Evolutionary conservation across 2,329 filamentous ascomycete species (phyloP).

Genomic region (Apiospora arundinis): DNA sequence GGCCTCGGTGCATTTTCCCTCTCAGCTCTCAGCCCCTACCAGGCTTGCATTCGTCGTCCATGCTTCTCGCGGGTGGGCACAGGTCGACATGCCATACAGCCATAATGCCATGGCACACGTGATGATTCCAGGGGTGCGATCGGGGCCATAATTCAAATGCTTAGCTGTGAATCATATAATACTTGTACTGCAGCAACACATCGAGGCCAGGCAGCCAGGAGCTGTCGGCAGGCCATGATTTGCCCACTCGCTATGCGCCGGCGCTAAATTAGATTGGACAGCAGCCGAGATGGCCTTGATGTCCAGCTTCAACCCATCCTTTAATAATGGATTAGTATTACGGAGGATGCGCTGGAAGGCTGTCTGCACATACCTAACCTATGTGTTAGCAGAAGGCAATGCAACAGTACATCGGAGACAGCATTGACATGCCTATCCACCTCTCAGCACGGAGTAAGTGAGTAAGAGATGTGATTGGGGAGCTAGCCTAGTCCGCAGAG

Average conservation of each 20-base stretch:
- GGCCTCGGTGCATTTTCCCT: constrained; percentile 10
- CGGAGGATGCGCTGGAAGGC: too few species aligned
- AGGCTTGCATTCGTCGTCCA: background rate
- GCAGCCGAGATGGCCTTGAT: background rate
- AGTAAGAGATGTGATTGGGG: background rate
- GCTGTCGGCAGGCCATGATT: background rate
- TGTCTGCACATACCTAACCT: background rate
- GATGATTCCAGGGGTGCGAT: constrained; percentile 8
- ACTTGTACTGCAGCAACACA: background rate
- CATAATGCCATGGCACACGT: too few species aligned
- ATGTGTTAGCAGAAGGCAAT: background rate
- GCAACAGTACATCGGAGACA: background rate
- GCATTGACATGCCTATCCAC: background rate
- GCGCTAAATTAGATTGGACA: constrained; percentile 1
- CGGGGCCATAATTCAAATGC: constrained; percentile 4
- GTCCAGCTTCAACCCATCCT: too few species aligned
- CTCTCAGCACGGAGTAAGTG: background rate
- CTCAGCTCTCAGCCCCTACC: background rate
- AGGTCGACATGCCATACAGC: background rate
- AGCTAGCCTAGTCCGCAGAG: background rate
- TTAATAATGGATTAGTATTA: too few species aligned
- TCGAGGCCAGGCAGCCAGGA: too few species aligned
- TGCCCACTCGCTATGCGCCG: background rate
- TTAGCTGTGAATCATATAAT: background rate
- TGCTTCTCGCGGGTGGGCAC: background rate